Base-by-base conservation (phyloP, 192 early-diverging fungal genomes). In the Coemansia sp. region DNA sequence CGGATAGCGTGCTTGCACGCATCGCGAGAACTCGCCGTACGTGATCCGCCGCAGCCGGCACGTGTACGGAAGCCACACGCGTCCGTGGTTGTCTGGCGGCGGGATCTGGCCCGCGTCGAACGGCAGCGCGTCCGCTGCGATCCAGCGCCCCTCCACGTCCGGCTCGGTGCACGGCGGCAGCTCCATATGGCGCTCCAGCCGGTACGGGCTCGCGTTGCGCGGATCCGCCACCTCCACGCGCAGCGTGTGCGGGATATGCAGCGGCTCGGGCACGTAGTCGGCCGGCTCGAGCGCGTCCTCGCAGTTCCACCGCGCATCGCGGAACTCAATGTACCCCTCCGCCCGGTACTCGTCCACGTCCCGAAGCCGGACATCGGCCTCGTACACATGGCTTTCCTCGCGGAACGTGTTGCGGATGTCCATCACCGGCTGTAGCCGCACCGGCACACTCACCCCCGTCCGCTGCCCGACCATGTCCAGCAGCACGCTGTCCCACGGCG, bases 1-100 rank as follows among this genome's bases (percentile, higher is more conserved):
- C 14, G 71, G 64, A 50, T 79, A 73, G 28, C 48, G 56, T 23
- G 45, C 28, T 0, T 47, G 27, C 19, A 72, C 16, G 63, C 82
- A 83, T 6, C 48, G 29, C 16, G 53, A 64, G 54, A 76, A 81
- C 5, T 75, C 60, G 28, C 38, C 22, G 44, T 83, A 79, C 11
- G 58, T 35, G 12, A 72, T 54, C 29, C 45, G 67, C 1, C 64
- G 71, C 25, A 75, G 57, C 10, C 80, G 71, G 35, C 82, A 83
- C 0, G 29, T 53, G 56, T 79, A 81, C 16, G 82, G 82, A 22
- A 81, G 69, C 82, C 82, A 83, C 19, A 81, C 73, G 16, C 50
- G 58, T n/a, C 56, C 40, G 22, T 67, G 68, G 25, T 67, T 61
- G 43, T 71, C 72, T 1, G 73, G 24, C n/a, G 49, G 57, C 19